Base-by-base conservation (phyloP, 371 early-diverging fungal species). In the Mortierella sp. region DNA sequence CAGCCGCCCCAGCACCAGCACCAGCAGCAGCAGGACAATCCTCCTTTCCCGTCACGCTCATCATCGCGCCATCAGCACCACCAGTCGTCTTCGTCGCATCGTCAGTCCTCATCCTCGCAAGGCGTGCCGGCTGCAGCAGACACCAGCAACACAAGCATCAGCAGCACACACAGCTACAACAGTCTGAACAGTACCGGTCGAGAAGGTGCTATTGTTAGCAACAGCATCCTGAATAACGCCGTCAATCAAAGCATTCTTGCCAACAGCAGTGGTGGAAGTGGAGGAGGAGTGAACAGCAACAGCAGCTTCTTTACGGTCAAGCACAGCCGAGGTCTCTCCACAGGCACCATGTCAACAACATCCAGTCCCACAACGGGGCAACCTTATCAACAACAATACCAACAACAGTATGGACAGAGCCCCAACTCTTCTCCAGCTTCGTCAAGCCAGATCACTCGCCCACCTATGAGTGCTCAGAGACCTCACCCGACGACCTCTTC, bases 191-290 rank as follows among this genome's bases (percentile, higher is more conserved):
- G 46, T 53, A 45, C 39, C 19, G 43, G 45, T 24, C 63, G 65
- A 29, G 67, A 60, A 41, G 66, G 63, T 25, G 59, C 58, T 43
- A 76, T 76, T 24, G 31, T 76, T 50, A 64, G 65, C 65, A 76
- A 68, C 58, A 76, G 76, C 22, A 65, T 76, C 40, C 66, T 76
- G 45, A 67, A 59, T 52, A 73, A 60, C 74, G 55, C 67, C 34
- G 60, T 67, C 57, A 60, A 57, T 29, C 74, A 61, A 13, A 58
- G 61, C 48, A 57, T 56, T 25, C 31, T 27, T 19, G 49, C 25
- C 24, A 54, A 41, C 14, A 45, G 28, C 50, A 61, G 29, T 43
- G 40, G 51, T 19, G 41, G 48, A 25, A 57, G 46, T 28, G 55
- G 59, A 43, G 61, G 55, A 43, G 51, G 57, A 37, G 45, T 46